Evolutionary conservation across 345 rosid species (phyloP), one percentile per base, ranked within the genome.

Genomic region (Pugionium dolabratum): DNA sequence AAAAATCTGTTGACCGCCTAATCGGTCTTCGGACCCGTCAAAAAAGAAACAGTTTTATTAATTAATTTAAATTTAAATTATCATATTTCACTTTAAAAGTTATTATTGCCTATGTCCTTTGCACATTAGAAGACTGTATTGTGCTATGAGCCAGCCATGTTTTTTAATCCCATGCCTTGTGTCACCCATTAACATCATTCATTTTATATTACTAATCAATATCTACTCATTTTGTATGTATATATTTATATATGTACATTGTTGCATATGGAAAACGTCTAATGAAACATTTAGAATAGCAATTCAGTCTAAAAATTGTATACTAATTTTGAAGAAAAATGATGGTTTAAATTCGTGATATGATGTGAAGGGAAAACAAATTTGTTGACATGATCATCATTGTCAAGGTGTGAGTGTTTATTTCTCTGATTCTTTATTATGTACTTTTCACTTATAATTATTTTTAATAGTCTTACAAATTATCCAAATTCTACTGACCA

Each of bases 1-100:
- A 83, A 78, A 88, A 82, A 88, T 93, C 45, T 81, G 88, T 84
- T 84, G 88, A 84, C 88, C 75, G 59, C 63, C 66, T 63, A 81
- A 66, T 84, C 63, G 85, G 74, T 62, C 60, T 79, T 74, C 74
- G 85, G 62, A 85, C 91, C 89, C 81, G 94, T 85, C 90, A n/a
- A 82, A 86, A 85, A 78, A 77, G 48, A 78, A 64, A 59, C 50
- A 47, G 59, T 46, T 35, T 37, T 26, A 36, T 56, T 61, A 58
- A 28, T 5, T 45, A 56, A 25, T n/a, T 27, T 56, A 56, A 26
- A 37, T 33, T 37, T 39, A 37, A 60, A 61, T 56, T 25, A 36
- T 34, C 49, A 55, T 71, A 53, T 49, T 56, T 55, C 54, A 71
- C 31, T 46, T 45, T 36, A 47, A 65, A 57, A 34, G 39, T 59